These are phyloP conservation scores for Parmelia sp. DNA, from an alignment of 495 filamentous ascomycete genomes.

Conservation along the genomic window DNA sequence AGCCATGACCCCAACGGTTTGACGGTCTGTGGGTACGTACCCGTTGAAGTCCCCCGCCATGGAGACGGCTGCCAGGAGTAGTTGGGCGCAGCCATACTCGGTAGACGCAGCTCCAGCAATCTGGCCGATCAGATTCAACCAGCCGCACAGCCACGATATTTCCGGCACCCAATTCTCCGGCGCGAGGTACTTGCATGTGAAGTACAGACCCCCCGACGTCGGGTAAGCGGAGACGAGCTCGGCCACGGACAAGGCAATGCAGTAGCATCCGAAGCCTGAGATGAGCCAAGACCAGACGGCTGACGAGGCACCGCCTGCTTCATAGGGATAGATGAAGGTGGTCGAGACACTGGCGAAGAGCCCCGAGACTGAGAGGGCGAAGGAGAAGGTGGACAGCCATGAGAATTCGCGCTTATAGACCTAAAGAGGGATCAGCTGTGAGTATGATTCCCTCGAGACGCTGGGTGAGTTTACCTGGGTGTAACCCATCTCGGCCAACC, in stretches of 20 bases:
- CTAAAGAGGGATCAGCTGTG: conserved; percentile 14
- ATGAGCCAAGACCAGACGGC: conserved; percentile 62
- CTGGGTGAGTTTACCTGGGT: conserved; percentile 21
- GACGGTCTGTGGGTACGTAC: conserved; percentile 46
- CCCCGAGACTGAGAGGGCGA: conserved; percentile 56
- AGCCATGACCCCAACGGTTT: conserved; percentile 57
- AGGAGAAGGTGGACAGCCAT: conserved; percentile 55
- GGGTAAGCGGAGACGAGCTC: conserved; percentile 56
- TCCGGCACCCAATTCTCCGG: conserved; percentile 34
- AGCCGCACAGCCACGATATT: conserved; percentile 48
- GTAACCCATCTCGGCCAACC: conserved; percentile 32
- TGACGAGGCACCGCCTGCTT: conserved; percentile 53
- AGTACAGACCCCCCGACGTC: conserved; percentile 51
- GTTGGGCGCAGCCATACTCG: conserved; percentile 61
- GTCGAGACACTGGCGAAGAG: conserved; percentile 56
- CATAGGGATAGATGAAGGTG: conserved; percentile 54
- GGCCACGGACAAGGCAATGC: conserved; percentile 52
- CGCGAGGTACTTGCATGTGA: conserved; percentile 40
- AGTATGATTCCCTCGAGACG: background rate
- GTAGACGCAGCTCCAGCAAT: conserved; percentile 58
- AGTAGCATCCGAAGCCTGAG: conserved; percentile 56
- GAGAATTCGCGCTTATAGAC: conserved; percentile 62
- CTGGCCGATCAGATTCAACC: conserved; percentile 63
- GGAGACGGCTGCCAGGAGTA: conserved; percentile 60
- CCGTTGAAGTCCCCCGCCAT: conserved; percentile 50